Evolutionary conservation across 805 yeast species (phyloP), one percentile per base, ranked within the genome.

Genomic region (Yamadazyma paraphyllophila): DNA sequence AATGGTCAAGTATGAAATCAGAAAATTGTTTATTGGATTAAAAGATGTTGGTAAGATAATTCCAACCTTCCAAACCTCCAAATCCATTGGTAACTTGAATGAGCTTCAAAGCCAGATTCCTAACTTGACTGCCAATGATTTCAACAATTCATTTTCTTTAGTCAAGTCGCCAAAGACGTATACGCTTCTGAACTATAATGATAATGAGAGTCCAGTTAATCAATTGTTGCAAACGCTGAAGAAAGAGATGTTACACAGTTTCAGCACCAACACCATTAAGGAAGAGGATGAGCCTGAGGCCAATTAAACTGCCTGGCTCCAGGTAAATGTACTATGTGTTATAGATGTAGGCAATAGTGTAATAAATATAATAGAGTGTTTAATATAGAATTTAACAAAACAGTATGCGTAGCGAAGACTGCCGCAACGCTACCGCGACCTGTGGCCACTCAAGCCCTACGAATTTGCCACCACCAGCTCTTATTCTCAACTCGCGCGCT

Each of bases 151-250:
- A 4, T 53, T 53, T 34, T 54, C 64, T 6, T 55, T 66, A 43
- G 73, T 68, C 7, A 71, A 71, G 46, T 67, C 73, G 8, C 76
- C 76, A 16, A 71, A 71, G 52, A 67, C 70, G 0, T 70, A 61
- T 49, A 61, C 72, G 24, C 59, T 71, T 42, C 55, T 73, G 7
- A 57, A 67, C 47, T 62, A 59, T 52, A 63, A 63, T 39, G 69
- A 66, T 20, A 51, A 57, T 14, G 70, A 63, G 47, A 66, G 72
- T 47, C 74, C 73, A 9, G 56, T 68, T 20, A 57, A 54, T 45
- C 71, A 68, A 48, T 60, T 69, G 46, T 56, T 68, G 36, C 59
- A 59, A 40, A 49, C 50, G 2, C 46, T 44, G 29, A 43, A 51
- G 25, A 43, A 44, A 15, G 67, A 60, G 31, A 51, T 62, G 40